phyloP scores from a whole-genome alignment of 139 green algal genomes.

The Chlamydomonas asymmetrica region DNA sequence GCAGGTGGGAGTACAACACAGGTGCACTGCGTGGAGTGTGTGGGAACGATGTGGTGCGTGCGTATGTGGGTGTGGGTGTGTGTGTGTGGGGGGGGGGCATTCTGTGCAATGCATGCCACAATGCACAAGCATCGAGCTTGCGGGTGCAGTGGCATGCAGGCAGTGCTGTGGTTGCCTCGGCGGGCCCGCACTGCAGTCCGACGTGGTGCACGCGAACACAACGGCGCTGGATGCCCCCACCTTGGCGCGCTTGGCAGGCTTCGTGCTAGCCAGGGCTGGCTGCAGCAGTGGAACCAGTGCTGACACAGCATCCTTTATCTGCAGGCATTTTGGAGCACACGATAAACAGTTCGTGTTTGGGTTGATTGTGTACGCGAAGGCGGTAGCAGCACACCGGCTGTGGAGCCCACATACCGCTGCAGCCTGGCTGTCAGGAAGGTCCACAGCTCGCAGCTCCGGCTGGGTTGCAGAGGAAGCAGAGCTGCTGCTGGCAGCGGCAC shows the following conservation, averaged over 20 bases:
- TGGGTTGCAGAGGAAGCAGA: too few species aligned
- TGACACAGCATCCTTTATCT: not conserved
- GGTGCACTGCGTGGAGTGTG: too few species aligned
- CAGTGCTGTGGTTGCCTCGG: not conserved
- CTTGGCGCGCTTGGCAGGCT: slow-evolving; percentile 11
- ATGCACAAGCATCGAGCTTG: not conserved
- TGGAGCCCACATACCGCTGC: too few species aligned
- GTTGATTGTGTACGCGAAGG: too few species aligned
- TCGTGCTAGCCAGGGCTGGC: not conserved
- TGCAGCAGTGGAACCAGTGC: slow-evolving; percentile 4
- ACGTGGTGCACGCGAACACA: not conserved
- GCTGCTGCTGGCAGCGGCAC: too few species aligned
- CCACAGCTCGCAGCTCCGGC: too few species aligned
- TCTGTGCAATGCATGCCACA: not conserved
- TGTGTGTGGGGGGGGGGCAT: not conserved
- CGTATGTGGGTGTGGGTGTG: not conserved
- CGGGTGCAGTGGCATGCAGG: not conserved
- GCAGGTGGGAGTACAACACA: too few species aligned
- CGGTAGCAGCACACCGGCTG: too few species aligned
- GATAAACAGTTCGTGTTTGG: too few species aligned
- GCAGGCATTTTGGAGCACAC: too few species aligned
- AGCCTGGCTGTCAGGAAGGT: slow-evolving; percentile 3
- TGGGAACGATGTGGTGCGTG: too few species aligned
- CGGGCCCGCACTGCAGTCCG: not conserved
- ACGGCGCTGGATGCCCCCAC: not conserved